Evolutionary conservation across 768 basidiomycete species (phyloP).

Genomic region (Mycena albidolilacea): DNA sequence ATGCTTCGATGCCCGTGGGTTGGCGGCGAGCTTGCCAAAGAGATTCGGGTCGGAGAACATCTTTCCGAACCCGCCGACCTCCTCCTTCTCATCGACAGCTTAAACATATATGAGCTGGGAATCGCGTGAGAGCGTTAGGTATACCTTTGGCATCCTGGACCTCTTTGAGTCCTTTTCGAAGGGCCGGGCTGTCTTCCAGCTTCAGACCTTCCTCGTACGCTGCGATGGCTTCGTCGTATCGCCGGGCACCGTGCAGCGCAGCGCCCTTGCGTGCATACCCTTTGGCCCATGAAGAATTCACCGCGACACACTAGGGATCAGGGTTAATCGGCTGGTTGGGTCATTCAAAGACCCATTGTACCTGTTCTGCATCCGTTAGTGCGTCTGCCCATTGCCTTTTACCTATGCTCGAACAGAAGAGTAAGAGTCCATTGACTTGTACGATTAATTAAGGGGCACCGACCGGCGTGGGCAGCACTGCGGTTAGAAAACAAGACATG

Average conservation of each 20-base stretch:
- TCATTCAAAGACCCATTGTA: constrained; percentile 49
- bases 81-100: constrained; percentile 63
- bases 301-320: constrained; percentile 75
- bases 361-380: constrained; percentile 92
- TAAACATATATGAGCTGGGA: constrained; percentile 15
- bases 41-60: constrained; percentile 90
- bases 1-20: constrained; percentile 89
- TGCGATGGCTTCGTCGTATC: constrained; percentile 87
- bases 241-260: constrained; percentile 86
- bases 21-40: constrained; percentile 85
- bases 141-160: constrained; percentile 88
- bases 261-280: constrained; percentile 95
- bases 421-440: neutral
- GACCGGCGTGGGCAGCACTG: constrained; percentile 82
- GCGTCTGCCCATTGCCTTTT: constrained; percentile 85
- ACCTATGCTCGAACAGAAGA: constrained; percentile 52
- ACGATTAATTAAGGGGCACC: neutral
- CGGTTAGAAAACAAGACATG: constrained; percentile 95
- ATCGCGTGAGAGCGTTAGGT: constrained; percentile 31
- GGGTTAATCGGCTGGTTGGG: constrained; percentile 26
- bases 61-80: constrained; percentile 71
- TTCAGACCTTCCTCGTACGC: constrained; percentile 88
- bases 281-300: constrained; percentile 89
- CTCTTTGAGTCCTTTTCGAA: constrained; percentile 91
- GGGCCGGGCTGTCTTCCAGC: constrained; percentile 84